These are phyloP conservation scores for Cercospora zeae-maydis DNA, from an alignment of 2,329 filamentous ascomycete genomes.

Conservation along the genomic window DNA sequence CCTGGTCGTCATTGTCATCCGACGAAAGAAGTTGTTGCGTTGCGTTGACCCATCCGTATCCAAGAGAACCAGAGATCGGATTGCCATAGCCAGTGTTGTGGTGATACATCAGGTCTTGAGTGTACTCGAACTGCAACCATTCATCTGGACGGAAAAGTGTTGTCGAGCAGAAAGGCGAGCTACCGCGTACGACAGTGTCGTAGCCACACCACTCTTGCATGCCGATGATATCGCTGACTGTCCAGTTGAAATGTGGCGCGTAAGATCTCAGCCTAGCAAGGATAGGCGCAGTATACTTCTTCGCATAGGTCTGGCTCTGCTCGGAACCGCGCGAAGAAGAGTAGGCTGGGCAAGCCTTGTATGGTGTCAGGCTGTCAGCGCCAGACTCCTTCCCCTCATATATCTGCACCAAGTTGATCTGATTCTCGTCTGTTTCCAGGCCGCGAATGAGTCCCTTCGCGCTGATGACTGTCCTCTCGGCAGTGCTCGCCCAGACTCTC, in stretches of 20 bases:
- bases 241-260: constrained; percentile 61
- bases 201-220: constrained; percentile 70
- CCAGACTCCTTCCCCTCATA: constrained; percentile 56
- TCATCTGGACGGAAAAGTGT: constrained; percentile 60
- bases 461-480: constrained; percentile 58
- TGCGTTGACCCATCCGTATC: constrained; percentile 65
- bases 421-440: constrained; percentile 51
- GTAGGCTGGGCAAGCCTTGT: constrained; percentile 63
- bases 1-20: constrained; percentile 45
- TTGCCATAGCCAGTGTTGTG: constrained; percentile 66
- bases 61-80: constrained; percentile 54
- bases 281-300: constrained; percentile 59
- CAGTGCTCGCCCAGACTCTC: constrained; percentile 60
- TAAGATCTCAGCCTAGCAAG: constrained; percentile 53
- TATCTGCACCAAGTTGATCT: constrained; percentile 54
- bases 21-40: constrained; percentile 53
- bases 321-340: constrained; percentile 55
- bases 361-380: constrained; percentile 61
- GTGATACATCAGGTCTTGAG: constrained; percentile 65
- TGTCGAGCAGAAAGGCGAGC: constrained; percentile 60
- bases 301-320: constrained; percentile 40
- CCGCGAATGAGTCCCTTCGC: constrained; percentile 58
- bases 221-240: constrained; percentile 58
- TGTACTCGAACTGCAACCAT: constrained; percentile 62
- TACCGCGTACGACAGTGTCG: constrained; percentile 64